Conservation (phyloP, 129 eudicot species). For the Daucus carota region DNA sequence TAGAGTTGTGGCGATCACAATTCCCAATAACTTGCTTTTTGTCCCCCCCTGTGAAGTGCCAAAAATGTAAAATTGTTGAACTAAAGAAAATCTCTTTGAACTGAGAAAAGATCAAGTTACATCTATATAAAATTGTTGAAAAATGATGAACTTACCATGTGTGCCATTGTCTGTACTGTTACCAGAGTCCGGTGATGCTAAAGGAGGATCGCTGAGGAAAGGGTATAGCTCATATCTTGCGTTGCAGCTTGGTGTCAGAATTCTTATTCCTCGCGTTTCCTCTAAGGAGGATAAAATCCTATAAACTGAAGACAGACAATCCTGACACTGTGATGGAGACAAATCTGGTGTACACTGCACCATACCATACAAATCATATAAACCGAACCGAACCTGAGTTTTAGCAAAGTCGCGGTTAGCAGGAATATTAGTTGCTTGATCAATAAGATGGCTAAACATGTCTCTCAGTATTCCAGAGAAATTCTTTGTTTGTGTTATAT, state of each 20-base stretch:
- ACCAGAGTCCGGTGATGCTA: neutral
- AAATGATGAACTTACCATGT: neutral
- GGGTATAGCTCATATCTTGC: neutral
- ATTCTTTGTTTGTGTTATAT: neutral
- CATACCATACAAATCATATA: neutral
- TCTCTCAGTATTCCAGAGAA: neutral
- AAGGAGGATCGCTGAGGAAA: neutral
- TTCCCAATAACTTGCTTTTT: neutral
- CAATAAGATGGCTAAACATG: neutral
- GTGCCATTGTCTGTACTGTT: neutral
- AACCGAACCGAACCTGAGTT: neutral
- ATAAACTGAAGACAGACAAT: neutral
- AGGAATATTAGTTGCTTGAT: neutral
- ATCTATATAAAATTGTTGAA: neutral
- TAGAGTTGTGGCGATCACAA: neutral
- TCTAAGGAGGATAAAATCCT: no score
- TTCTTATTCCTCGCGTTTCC: neutral
- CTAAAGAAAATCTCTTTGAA: no score
- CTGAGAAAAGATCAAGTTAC: neutral
- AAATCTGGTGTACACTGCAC: conserved; percentile 19
- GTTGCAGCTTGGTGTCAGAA: conserved; percentile 3
- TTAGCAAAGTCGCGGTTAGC: neutral
- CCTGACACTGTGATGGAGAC: neutral
- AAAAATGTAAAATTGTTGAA: no score
- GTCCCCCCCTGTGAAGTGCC: neutral